phyloP scores from a whole-genome alignment of 495 filamentous ascomycete species.

The Symbiotaphrina buchneri region DNA sequence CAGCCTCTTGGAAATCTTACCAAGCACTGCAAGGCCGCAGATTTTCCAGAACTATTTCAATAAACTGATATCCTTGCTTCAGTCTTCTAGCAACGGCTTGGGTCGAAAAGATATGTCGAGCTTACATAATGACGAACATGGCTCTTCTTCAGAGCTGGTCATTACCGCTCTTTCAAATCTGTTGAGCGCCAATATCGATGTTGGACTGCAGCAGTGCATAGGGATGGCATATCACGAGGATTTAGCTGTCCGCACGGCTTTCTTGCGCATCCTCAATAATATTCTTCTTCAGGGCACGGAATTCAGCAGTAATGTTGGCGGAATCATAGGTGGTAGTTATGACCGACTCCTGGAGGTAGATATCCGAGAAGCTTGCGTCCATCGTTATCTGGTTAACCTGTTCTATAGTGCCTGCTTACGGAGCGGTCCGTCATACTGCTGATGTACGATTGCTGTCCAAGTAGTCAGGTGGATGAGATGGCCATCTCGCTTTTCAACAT shows the following conservation, averaged over 20 bases:
- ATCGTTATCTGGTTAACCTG: background rate
- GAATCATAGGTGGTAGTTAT: slow-evolving; percentile 40
- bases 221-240: slow-evolving; percentile 45
- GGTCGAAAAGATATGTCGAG: slow-evolving; percentile 15
- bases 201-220: slow-evolving; percentile 39
- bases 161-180: slow-evolving; percentile 43
- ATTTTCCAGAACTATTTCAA: slow-evolving; percentile 49
- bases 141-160: slow-evolving; percentile 29
- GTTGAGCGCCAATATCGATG: slow-evolving; percentile 43
- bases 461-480: slow-evolving; percentile 39
- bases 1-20: slow-evolving; percentile 32
- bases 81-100: slow-evolving; percentile 23
- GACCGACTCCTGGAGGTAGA: slow-evolving; percentile 31
- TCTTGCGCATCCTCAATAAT: slow-evolving; percentile 42
- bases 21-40: slow-evolving; percentile 35
- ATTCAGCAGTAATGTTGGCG: slow-evolving; percentile 39
- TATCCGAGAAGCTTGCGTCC: background rate
- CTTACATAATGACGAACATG: slow-evolving; percentile 18
- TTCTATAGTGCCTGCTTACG: slow-evolving; percentile 25
- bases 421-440: slow-evolving; percentile 35
- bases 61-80: slow-evolving; percentile 34
- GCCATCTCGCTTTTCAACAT: slow-evolving; percentile 40
- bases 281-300: slow-evolving; percentile 44
- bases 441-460: slow-evolving; percentile 37
- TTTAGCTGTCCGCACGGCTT: slow-evolving; percentile 39